Base-by-base conservation (phyloP, 2,329 filamentous ascomycete genomes). In the Diplocarpon rosae region DNA sequence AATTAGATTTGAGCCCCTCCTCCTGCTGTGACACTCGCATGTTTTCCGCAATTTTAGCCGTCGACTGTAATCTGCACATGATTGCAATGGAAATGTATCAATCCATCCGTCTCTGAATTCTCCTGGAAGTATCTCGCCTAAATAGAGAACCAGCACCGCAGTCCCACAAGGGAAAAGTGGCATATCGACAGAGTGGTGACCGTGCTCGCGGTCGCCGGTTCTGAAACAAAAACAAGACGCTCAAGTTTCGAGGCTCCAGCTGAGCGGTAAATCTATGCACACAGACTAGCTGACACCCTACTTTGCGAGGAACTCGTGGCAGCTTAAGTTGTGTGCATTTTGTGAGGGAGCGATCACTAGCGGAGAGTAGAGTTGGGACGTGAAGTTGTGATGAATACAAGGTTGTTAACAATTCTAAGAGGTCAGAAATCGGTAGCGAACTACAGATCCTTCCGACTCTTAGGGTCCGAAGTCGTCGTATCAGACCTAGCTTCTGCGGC, bases 281-380 rank as follows among this genome's bases (percentile, higher is more conserved):
- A 80, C 78, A 85, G 88, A 95, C 88, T 92, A 80, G 89, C 92
- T 80, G 83, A 80, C 85, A 88, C 78, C 77, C 79, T 80, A 90
- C 76, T 76, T 83, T 74, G 69, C 69, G 76, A 72, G 71, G 64
- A 54, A 67, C 69, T 78, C 75, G 76, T 88, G 86, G 76, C 85
- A 94, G 92, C 88, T 95, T 84, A 95, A 94, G 83, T 43, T 84
- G 85, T 83, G 84, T 90, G 87, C 87, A 40, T 37, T 15, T 41
- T 29, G 10, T 32, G n/a, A 15, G 20, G 27, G 15, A n/a, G 27
- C 27, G 10, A 29, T 17, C 16, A n/a, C 12, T 37, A 17, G 31
- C 6, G 15, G 30, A 33, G 33, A 13, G 15, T 24, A 30, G 29
- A 14, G 10, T 3, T 12, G 3, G 30, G 30, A 10, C 9, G 10